Evolutionary conservation across 805 yeast species (phyloP).

Genomic region (Ogataea corticis): DNA sequence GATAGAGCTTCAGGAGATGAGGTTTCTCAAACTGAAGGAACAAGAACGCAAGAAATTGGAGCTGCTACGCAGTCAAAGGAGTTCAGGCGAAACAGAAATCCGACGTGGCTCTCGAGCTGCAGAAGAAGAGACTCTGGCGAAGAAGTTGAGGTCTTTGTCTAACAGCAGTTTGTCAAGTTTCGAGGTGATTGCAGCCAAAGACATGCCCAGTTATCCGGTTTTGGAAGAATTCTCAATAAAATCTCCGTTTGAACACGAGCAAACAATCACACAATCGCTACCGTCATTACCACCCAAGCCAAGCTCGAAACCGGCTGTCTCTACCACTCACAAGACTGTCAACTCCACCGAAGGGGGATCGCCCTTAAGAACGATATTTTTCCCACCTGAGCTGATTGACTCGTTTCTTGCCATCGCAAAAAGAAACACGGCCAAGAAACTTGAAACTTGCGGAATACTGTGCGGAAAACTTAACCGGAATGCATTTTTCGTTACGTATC

Average conservation of each 20-base stretch:
- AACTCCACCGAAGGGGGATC: constrained; percentile 56
- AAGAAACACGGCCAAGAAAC: constrained; percentile 47
- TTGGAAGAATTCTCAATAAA: constrained; percentile 18
- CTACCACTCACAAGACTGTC: constrained; percentile 38
- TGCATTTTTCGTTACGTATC: constrained; percentile 62
- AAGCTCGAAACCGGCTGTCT: constrained; percentile 6
- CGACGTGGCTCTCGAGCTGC: neutral
- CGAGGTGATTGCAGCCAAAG: constrained; percentile 10
- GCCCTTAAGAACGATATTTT: constrained; percentile 51
- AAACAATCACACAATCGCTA: constrained; percentile 1
- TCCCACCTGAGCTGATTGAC: constrained; percentile 46
- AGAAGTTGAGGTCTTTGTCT: constrained; percentile 27
- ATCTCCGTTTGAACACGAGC: constrained; percentile 2
- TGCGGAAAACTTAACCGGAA: constrained; percentile 62
- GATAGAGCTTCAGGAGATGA: constrained; percentile 23
- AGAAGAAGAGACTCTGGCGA: constrained; percentile 20
- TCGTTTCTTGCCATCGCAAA: constrained; percentile 48
- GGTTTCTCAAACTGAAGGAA: constrained; percentile 21
- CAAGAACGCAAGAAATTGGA: constrained; percentile 15
- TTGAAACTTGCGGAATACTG: constrained; percentile 68
- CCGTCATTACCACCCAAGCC: neutral
- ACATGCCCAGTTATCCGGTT: constrained; percentile 21
- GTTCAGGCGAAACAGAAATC: constrained; percentile 14
- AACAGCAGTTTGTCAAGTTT: constrained; percentile 19
- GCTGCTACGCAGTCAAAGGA: neutral